A percentile compares a stretch with the other conserved stretches of the same genome.
Evolutionary conservation across 202 grass and related monocot species (phyloP).

Genomic region (Schoenoplectus triqueter): DNA sequence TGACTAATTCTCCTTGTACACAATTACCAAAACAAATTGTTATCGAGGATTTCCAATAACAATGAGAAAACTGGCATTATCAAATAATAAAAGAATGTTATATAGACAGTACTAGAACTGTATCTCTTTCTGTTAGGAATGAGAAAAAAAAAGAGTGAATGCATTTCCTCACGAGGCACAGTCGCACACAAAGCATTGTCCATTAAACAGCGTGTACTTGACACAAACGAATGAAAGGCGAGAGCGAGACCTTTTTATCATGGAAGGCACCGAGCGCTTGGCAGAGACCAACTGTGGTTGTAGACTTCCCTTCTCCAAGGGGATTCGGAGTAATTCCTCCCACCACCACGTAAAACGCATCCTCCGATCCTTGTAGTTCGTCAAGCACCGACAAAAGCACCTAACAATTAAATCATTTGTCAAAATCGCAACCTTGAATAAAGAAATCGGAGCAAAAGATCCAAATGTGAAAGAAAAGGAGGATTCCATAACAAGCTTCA

Average conservation of each 20-base stretch:
- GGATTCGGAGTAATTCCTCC: constrained; percentile 96
- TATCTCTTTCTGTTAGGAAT: not conserved
- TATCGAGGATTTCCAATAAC: not conserved
- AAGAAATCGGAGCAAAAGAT: not conserved
- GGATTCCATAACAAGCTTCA: constrained; percentile 1
- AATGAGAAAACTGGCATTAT: too few species aligned
- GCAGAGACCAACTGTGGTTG: constrained; percentile 89
- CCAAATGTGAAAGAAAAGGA: not conserved
- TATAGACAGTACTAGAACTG: not conserved
- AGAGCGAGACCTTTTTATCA: constrained; percentile 78
- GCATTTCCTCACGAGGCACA: not conserved
- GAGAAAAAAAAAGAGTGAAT: not conserved
- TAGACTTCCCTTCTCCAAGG: constrained; percentile 95
- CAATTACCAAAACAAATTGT: not conserved
- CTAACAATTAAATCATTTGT: constrained; percentile 30
- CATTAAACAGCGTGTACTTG: not conserved
- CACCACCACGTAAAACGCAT: constrained; percentile 93
- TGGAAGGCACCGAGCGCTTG: constrained; percentile 93
- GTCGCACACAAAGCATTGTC: not conserved
- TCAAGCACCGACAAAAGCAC: constrained; percentile 76
- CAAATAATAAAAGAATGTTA: too few species aligned
- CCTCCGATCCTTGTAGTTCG: constrained; percentile 65
- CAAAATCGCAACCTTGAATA: too few species aligned
- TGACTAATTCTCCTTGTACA: not conserved
- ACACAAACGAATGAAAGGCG: not conserved